Base-by-base conservation (phyloP, 2,329 filamentous ascomycete species). In the Beauveria asiatica region DNA sequence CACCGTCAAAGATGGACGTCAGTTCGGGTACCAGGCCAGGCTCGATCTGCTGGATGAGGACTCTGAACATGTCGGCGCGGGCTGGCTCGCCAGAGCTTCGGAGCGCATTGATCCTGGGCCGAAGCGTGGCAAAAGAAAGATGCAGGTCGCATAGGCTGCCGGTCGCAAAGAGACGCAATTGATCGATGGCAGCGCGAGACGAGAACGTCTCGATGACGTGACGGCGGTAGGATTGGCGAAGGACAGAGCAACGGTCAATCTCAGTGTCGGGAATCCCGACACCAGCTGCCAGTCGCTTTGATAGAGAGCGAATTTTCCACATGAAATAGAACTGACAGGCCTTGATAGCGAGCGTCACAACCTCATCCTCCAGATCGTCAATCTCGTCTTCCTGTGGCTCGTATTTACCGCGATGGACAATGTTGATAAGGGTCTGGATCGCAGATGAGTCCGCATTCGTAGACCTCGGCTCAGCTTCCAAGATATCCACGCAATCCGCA, bases 291-390 rank as follows among this genome's bases (percentile, higher is more conserved):
- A 90, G 72, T 17, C 81, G 73, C 58, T 80, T 76, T 63, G 79
- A 77, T 62, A 90, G 68, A 57, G 80, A 78, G 57, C 84, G 83
- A 23, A 88, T 82, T 70, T 94, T 93, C 94, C 94, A 99, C 85
- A 96, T 90, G 70, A 97, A 96, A 75, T 97, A 97, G 74, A 95
- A 91, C 51, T 92, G 81, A 55, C 88, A 80, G 2, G 86, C 81
- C 65, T 89, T 88, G 67, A 95, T 88, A 33, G 91, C 87, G 66
- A 87, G 88, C 2, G 84, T 80, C 7, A 91, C 86, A 48, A 94
- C 79, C 64, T 90, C 86, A 65, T 94, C 89, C 72, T 97, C 93
- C 13, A 90, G 77, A 48, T 85, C 85, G 64, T 92, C 88, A 27
- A 87, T 80, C 16, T 88, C 87, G 48, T 87, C 83, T 59, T 91